Base-by-base conservation (phyloP, 257 asterid genomes). In the Penstemon barbatus region DNA sequence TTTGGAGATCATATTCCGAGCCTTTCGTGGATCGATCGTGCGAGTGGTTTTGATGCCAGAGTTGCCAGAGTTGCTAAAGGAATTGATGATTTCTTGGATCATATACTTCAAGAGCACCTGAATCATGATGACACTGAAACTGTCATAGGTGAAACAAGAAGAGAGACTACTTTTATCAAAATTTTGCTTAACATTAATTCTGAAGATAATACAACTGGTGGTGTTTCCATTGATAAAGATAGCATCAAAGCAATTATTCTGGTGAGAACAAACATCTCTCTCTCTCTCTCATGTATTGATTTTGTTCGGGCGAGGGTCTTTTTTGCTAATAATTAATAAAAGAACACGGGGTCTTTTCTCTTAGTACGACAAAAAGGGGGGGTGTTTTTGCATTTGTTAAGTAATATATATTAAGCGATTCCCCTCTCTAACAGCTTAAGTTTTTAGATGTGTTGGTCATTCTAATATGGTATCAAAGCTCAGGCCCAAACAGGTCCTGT, bases 231-330 rank as follows among this genome's bases (percentile, higher is more conserved):
- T 43, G 76, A 78, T 12, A 61, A 18, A 12, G 78, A 73, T 8
- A 55, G 76, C 4, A 36, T 82, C 38, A 78, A 75, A 67, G 82
- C 71, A n/a, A 36, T 82, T 0, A 66, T 82, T 53, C 5, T 74
- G 77, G 18, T 15, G 18, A 15, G 18, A 15, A 15, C 18, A 15
- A 15, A 15, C 18, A 15, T 15, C 18, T 15, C 19, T 4, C 5
- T 15, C 18, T 15, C 18, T 15, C 18, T 15, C 18, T 15, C 18
- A 15, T 15, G 0, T 15, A 15, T 15, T 15, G 18, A 15, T 15
- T 15, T 15, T 15, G 18, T 15, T 0, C 18, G 18, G 18, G 18
- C 18, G 18, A 15, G 18, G 18, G 18, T 15, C 18, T 15, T 15
- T 15, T 15, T 15, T 15, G 18, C 18, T 15, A 15, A 15, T 15